Evolutionary conservation across 305 asterid species (phyloP), one percentile per base, ranked within the genome.

Genomic region (Rubia balearica): DNA sequence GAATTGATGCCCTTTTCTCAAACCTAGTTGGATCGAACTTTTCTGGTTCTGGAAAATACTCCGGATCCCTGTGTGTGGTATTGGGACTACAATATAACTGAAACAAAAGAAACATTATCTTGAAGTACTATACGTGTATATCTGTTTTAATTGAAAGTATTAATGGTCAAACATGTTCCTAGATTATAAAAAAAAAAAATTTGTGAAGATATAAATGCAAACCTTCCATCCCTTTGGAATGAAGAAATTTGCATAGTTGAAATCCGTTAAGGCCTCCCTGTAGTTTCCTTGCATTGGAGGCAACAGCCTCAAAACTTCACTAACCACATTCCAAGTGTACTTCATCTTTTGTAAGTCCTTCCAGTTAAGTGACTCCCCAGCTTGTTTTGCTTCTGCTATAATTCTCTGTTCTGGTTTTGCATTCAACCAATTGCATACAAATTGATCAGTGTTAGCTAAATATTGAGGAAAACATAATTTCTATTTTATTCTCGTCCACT

Each of bases 151-250:
- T 33, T 33, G 2, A 33, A 33, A 33, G 3, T 33, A 33, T 33
- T 33, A 33, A 33, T 33, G 5, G 5, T 33, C 36, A 33, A 33
- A 33, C 36, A 33, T 33, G 36, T 33, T 33, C 3, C 5, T 33
- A 4, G 36, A 33, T 33, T 3, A 1, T 33, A 33, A 33, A 33
- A 4, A 33, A 33, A 33, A 1, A 4, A 1, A 33, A n/a, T n/a
- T 24, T 24, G 27, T 1, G 36, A 33, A 33, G 36, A 33, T 33
- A 33, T 33, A 33, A 33, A 33, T 33, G 27, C 27, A 24, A 30
- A 67, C 71, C 59, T 67, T 67, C 71, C 42, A 67, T 67, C 71
- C 71, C 13, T 67, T 45, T 16, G 71, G 71, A 67, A 67, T 67
- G 41, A 45, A 30, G 22, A 61, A 61, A 30, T 33, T 33, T 6